phyloP scores from a whole-genome alignment of 305 asterid species.

The Euphrasia arctica region DNA sequence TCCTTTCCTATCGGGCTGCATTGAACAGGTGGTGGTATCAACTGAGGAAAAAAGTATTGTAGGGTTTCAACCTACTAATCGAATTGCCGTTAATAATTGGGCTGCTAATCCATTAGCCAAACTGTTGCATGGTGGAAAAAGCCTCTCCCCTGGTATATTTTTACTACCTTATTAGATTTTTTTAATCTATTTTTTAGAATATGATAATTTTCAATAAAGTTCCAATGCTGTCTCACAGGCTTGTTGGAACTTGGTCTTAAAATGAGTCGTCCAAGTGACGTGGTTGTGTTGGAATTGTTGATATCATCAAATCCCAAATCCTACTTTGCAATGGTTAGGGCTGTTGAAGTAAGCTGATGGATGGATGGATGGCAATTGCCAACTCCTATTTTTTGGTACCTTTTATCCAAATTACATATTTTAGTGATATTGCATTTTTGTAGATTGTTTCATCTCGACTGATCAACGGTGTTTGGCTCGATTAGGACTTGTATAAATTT shows the following conservation, averaged over 20 bases:
- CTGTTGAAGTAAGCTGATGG: conserved; percentile 26
- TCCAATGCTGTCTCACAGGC: conserved; percentile 42
- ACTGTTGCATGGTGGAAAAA: conserved; percentile 64
- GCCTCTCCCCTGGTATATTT: conserved; percentile 65
- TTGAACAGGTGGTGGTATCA: conserved; percentile 56
- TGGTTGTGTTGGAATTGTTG: conserved; percentile 62
- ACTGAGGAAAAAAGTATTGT: conserved; percentile 43
- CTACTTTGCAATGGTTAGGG: conserved; percentile 64
- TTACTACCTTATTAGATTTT: not conserved
- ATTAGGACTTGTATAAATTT: too few relatives aligned
- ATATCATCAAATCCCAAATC: conserved; percentile 57
- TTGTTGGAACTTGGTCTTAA: conserved; percentile 61
- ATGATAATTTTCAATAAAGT: conserved; percentile 3
- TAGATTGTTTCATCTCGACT: too few relatives aligned
- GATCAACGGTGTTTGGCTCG: too few relatives aligned
- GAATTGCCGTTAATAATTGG: conserved; percentile 80
- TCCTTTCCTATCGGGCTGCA: conserved; percentile 13
- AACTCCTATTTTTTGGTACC: not conserved
- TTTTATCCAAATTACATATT: not conserved
- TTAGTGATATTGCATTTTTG: too few relatives aligned
- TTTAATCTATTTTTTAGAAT: not conserved
- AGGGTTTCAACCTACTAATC: conserved; percentile 77
- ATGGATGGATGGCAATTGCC: not conserved
- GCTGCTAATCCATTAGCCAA: conserved; percentile 70
- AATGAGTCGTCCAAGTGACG: conserved; percentile 41